These are phyloP conservation scores for Astrothelium macrocarpum DNA, from an alignment of 495 filamentous ascomycete genomes.

Conservation along the genomic window DNA sequence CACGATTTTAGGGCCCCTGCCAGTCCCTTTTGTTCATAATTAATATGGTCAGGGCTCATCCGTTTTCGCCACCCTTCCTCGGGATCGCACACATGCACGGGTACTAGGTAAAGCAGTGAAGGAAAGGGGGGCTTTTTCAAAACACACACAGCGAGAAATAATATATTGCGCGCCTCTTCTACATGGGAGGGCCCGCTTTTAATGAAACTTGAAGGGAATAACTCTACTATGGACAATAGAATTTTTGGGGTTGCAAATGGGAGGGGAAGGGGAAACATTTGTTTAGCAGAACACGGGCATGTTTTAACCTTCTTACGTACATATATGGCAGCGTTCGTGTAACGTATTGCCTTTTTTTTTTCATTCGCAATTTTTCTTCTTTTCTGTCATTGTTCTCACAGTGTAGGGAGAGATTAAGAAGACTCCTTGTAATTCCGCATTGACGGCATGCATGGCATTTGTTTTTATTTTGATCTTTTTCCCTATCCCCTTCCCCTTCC, in stretches of 20 bases:
- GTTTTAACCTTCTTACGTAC: neutral
- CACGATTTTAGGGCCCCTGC: neutral
- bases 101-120: neutral
- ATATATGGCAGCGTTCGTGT: neutral
- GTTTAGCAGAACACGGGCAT: neutral
- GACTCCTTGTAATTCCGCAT: neutral
- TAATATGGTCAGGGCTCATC: conserved; percentile 1
- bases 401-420: neutral
- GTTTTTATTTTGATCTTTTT: neutral
- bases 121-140: neutral
- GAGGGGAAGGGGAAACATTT: neutral
- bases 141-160: neutral
- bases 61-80: neutral
- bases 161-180: neutral
- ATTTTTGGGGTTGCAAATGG: neutral
- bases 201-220: neutral
- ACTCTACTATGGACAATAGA: neutral
- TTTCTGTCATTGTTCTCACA: neutral
- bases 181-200: neutral
- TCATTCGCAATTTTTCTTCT: neutral
- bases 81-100: neutral
- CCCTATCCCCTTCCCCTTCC: neutral
- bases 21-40: conserved; percentile 1
- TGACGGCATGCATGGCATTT: conserved; percentile 1
- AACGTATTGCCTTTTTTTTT: neutral